These are phyloP conservation scores for Casuarina equisetifolia DNA, from an alignment of 306 rosid genomes.

Conservation along the genomic window DNA sequence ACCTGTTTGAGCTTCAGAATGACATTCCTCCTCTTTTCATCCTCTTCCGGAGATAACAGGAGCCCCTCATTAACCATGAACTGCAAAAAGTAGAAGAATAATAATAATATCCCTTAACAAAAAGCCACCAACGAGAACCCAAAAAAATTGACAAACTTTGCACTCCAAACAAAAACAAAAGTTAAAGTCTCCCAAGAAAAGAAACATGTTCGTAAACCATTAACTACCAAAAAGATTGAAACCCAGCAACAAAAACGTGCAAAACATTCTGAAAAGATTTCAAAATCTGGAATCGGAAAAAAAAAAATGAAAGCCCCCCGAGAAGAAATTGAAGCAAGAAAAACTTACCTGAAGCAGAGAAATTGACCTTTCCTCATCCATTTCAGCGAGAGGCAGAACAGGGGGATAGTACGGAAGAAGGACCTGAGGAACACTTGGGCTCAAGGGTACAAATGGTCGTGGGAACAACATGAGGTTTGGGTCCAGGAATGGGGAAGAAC, in stretches of 20 bases:
- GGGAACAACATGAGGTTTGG: neutral
- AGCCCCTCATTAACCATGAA: conserved; percentile 41
- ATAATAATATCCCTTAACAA: neutral
- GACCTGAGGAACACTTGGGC: conserved; percentile 18
- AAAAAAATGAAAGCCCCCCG: neutral
- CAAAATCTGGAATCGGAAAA: neutral
- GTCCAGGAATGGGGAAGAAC: neutral
- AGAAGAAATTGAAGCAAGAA: neutral
- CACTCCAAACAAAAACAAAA: too few species aligned
- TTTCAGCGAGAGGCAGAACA: neutral
- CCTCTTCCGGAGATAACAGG: conserved; percentile 35
- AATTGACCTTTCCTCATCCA: conserved; percentile 37
- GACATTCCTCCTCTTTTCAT: conserved; percentile 28
- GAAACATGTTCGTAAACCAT: too few species aligned
- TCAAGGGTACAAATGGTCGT: conserved; percentile 21
- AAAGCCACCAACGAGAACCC: neutral
- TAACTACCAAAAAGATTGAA: too few species aligned
- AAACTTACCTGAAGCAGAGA: conserved; percentile 38
- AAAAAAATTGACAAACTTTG: neutral
- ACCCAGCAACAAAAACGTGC: too few species aligned
- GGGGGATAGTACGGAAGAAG: conserved; percentile 11
- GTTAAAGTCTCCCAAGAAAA: too few species aligned
- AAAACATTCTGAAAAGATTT: too few species aligned
- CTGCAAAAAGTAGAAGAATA: conserved; percentile 15
- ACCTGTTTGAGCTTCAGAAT: conserved; percentile 47